These are phyloP conservation scores for Sistotremastrum suecicum DNA, from an alignment of 768 basidiomycete genomes.

Conservation along the genomic window DNA sequence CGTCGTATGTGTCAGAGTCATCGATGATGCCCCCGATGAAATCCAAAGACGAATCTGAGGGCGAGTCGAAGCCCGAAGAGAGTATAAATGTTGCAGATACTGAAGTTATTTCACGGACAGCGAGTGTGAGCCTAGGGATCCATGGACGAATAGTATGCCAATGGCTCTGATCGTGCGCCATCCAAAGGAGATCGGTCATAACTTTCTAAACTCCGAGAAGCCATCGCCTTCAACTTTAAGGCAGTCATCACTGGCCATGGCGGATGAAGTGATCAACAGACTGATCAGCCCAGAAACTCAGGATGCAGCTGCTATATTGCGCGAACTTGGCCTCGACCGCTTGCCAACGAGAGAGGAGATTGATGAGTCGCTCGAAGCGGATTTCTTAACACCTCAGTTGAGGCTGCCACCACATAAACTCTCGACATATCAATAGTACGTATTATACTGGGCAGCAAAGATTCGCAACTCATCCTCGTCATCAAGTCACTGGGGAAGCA, in stretches of 20 bases:
- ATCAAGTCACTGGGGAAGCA: slow-evolving; percentile 57
- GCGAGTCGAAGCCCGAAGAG: slow-evolving; percentile 26
- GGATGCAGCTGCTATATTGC: slow-evolving; percentile 30
- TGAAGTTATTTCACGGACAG: slow-evolving; percentile 70
- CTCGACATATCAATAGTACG: slow-evolving; percentile 74
- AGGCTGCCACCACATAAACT: slow-evolving; percentile 60
- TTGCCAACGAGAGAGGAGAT: slow-evolving; percentile 47
- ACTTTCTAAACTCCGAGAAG: too few relatives aligned
- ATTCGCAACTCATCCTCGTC: slow-evolving; percentile 3
- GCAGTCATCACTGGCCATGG: too few relatives aligned
- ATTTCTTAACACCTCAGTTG: slow-evolving; percentile 55
- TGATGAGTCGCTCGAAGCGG: slow-evolving; percentile 57
- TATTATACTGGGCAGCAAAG: slow-evolving; percentile 3
- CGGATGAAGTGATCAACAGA: slow-evolving; percentile 25
- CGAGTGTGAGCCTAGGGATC: slow-evolving; percentile 54
- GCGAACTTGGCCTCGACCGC: slow-evolving; percentile 40
- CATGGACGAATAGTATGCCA: slow-evolving; percentile 74
- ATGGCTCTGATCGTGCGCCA: slow-evolving; percentile 1
- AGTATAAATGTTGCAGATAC: slow-evolving; percentile 75
- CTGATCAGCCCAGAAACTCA: slow-evolving; percentile 31
- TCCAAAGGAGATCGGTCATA: too few relatives aligned
- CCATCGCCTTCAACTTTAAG: too few relatives aligned
- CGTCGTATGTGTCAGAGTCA: slow-evolving; percentile 19
- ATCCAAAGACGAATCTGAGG: slow-evolving; percentile 26
- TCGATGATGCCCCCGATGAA: slow-evolving; percentile 17